Base-by-base conservation (phyloP, 495 filamentous ascomycete species). In the Opeltia flavorubescens region DNA sequence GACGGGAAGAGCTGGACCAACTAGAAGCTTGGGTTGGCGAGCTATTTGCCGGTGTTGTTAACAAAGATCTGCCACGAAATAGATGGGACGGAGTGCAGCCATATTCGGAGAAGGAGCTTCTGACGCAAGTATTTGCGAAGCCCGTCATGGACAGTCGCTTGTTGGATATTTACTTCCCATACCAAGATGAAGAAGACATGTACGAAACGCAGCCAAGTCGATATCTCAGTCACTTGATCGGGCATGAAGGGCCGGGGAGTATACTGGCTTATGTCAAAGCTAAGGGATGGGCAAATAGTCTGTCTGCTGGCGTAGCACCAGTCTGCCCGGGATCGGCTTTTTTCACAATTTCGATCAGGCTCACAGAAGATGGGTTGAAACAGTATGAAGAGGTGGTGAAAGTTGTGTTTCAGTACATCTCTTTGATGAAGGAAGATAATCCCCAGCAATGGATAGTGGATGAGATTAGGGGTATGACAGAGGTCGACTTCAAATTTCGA, bases 221-320 rank as follows among this genome's bases (percentile, higher is more conserved):
- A 29, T 99, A 96, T 59, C 75, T 95, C 52, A 84, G 83, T 56
- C 91, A 99, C 58, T 63, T 99, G 38, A 89, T 99, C 51, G 91
- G 91, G 12, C 93, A 99, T 51, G 91, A 99, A 62, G 91, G 91
- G 1, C 91, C 91, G 6, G 91, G 91, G 2, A 95, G 91, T 66
- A 89, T 99, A 53, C 77, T 99, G 61, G 80, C 91, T 1, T 89
- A 95, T 60, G 75, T 95, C 59, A 99, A 96, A 64, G 81, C 77
- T 20, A 95, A 93, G 62, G 91, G 93, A 35, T 96, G 88, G 93
- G 87, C 83, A 8, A 95, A 94, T 65, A 79, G 78, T 2, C 67
- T 99, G 9, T 80, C 78, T 49, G 85, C 89, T 44, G 91, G 89
- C 30, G 70, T 76, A 20, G 80, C 77, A 58, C 67, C 78, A 3